Percentiles rank a stretch among this genome's conserved stretches.
Evolutionary conservation across 2,329 filamentous ascomycete genomes (phyloP).

Genomic region (Penicillium verrucosum): DNA sequence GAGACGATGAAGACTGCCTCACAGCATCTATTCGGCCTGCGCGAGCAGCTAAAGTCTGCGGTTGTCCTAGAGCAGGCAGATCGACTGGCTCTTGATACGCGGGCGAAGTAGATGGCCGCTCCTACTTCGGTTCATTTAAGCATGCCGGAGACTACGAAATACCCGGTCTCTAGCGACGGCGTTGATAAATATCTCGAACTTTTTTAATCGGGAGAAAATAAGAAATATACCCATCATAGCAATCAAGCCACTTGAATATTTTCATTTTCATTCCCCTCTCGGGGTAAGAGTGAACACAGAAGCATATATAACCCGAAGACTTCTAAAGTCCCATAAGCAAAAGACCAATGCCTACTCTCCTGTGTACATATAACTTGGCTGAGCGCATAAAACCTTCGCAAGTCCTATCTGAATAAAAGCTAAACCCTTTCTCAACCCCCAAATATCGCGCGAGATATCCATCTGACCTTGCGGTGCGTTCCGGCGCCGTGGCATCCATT

Average conservation of each 20-base stretch:
- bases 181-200: neutral
- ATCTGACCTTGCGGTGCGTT: neutral
- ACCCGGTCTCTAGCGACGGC: neutral
- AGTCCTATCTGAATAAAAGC: neutral
- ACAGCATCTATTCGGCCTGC: conserved; percentile 54
- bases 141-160: neutral
- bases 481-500: too few relatives aligned
- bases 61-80: conserved; percentile 58
- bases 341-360: neutral
- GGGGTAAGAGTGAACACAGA: neutral
- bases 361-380: neutral
- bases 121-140: neutral
- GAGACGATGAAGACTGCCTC: conserved; percentile 54
- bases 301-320: too few relatives aligned
- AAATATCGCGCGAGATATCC: neutral
- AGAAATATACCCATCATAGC: conserved; percentile 6
- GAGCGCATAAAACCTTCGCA: neutral
- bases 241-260: neutral
- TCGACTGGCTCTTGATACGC: conserved; percentile 57
- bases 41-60: conserved; percentile 53
- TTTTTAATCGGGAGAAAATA: neutral
- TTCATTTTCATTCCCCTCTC: neutral
- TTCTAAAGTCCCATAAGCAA: neutral
- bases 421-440: too few relatives aligned
- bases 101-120: conserved; percentile 48